Conservation (phyloP, 305 asterid genomes). For the Ajuga reptans region DNA sequence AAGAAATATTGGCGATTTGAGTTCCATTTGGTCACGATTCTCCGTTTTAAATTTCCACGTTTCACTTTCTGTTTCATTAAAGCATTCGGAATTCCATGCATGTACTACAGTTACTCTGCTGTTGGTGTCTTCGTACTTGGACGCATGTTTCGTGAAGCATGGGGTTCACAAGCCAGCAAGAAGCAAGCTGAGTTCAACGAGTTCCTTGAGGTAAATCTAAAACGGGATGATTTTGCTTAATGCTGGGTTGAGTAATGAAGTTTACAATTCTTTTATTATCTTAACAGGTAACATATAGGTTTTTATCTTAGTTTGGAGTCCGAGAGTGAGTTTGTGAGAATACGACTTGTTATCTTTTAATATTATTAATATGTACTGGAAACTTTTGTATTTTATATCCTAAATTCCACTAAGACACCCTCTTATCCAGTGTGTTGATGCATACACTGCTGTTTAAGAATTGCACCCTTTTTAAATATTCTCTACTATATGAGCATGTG, state of each 20-base stretch:
- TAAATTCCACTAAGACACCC: neutral
- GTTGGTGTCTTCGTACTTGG: slow-evolving; percentile 99
- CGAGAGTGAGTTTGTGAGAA: neutral
- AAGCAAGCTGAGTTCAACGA: slow-evolving; percentile 93
- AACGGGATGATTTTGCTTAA: neutral
- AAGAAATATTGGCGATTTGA: neutral
- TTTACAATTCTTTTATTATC: slow-evolving; percentile 1
- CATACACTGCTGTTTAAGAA: slow-evolving; percentile 8
- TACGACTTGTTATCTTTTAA: neutral
- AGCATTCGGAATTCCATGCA: slow-evolving; percentile 25
- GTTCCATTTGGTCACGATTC: neutral
- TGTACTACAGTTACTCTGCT: slow-evolving; percentile 70
- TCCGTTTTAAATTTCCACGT: slow-evolving; percentile 14
- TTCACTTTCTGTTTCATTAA: slow-evolving; percentile 13
- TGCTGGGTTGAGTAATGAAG: slow-evolving; percentile 12
- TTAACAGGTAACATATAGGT: neutral
- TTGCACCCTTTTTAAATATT: slow-evolving; percentile 5
- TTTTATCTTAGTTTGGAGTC: neutral
- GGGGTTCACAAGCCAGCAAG: slow-evolving; percentile 79
- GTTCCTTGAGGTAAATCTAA: slow-evolving; percentile 69
- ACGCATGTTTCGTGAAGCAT: slow-evolving; percentile 74
- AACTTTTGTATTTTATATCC: slow-evolving; percentile 1
- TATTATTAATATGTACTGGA: slow-evolving; percentile 2
- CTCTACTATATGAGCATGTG: slow-evolving; percentile 12
- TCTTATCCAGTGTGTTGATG: slow-evolving; percentile 12